phyloP scores from a whole-genome alignment of 1,284 basidiomycete species.

The Rhodotorula mucilaginosa region DNA sequence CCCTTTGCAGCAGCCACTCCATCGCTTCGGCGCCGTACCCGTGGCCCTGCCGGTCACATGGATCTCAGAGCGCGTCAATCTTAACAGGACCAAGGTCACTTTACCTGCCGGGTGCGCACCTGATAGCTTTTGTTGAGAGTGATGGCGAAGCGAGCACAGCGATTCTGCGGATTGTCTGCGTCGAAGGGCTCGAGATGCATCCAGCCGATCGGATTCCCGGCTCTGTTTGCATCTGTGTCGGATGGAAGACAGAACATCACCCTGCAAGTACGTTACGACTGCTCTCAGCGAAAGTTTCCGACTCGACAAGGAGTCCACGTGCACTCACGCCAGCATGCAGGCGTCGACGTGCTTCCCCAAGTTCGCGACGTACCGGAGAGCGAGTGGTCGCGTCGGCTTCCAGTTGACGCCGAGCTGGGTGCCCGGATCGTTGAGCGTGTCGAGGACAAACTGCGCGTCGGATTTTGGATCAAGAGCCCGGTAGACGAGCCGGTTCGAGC shows the following conservation, averaged over 20 bases:
- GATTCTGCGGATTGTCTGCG: not conserved
- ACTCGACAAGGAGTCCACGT: too few relatives aligned
- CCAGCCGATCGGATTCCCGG: not conserved
- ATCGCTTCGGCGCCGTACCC: conserved; percentile 19
- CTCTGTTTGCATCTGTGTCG: not conserved
- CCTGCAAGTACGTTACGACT: too few relatives aligned
- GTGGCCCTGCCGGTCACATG: conserved; percentile 2
- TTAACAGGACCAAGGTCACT: too few relatives aligned
- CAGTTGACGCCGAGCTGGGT: not conserved
- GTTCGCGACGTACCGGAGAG: not conserved
- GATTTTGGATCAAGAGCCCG: not conserved
- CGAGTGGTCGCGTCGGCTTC: not conserved
- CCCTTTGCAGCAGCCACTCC: conserved; percentile 13
- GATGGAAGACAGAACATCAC: too few relatives aligned
- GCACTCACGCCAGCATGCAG: not conserved
- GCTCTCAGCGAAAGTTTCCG: too few relatives aligned
- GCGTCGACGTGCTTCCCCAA: not conserved
- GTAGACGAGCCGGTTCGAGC: not conserved
- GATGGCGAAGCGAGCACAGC: not conserved
- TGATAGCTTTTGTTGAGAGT: not conserved
- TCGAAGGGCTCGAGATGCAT: not conserved
- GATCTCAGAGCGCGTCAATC: too few relatives aligned
- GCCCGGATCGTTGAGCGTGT: not conserved
- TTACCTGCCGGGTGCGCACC: too few relatives aligned
- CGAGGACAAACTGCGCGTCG: not conserved